phyloP scores from a whole-genome alignment of 257 asterid genomes.

The Orobanche coerulescens region DNA sequence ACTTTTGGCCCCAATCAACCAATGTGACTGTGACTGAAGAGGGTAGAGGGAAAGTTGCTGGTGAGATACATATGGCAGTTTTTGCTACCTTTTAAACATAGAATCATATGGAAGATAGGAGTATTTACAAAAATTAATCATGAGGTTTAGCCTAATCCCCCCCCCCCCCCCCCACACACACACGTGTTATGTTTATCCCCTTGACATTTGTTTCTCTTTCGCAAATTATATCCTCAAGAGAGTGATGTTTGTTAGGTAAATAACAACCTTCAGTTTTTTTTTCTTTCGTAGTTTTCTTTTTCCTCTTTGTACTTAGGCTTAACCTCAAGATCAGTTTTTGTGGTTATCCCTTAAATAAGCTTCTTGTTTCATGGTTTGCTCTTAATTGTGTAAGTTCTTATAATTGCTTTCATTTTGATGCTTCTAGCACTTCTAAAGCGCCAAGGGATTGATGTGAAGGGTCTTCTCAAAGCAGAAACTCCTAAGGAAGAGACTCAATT shows the following conservation, averaged over 20 bases:
- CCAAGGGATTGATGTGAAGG: conserved; percentile 91
- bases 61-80: conserved; percentile 40
- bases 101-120: background rate
- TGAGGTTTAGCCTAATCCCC: background rate
- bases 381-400: conserved; percentile 12
- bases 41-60: conserved; percentile 98
- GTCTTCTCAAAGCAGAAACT: conserved; percentile 82
- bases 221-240: background rate
- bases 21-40: conserved; percentile 76
- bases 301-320: background rate
- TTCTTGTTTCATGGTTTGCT: background rate
- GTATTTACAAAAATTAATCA: background rate
- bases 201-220: background rate
- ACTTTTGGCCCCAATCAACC: conserved; percentile 75
- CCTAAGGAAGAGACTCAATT: conserved; percentile 86
- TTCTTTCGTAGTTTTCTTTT: background rate
- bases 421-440: conserved; percentile 84
- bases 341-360: conserved; percentile 13
- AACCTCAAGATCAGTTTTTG: background rate
- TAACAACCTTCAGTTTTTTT: background rate
- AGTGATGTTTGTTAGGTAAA: background rate
- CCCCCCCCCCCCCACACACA: too few species aligned
- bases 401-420: conserved; percentile 20
- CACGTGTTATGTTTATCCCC: too few species aligned
- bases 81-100: conserved; percentile 9